phyloP scores from a whole-genome alignment of 2,329 filamentous ascomycete genomes.

The Colletotrichum sp. region DNA sequence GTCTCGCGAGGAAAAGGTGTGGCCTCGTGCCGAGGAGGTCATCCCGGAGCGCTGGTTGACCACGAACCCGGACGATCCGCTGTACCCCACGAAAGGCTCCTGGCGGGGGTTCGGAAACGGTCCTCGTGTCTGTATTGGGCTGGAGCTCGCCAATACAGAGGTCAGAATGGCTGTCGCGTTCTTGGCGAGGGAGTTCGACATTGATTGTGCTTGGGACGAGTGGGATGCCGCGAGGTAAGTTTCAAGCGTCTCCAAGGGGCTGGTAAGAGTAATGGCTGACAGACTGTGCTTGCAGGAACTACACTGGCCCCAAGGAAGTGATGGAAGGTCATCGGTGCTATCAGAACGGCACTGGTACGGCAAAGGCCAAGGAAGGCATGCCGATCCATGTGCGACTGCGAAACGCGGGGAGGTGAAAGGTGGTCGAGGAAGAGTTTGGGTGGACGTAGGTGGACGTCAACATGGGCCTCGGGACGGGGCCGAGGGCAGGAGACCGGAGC shows the following conservation, averaged over 20 bases:
- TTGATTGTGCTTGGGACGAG: slow-evolving; percentile 48
- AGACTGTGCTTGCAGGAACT: slow-evolving; percentile 18
- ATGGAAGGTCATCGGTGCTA: slow-evolving; percentile 36
- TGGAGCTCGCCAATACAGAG: slow-evolving; percentile 60
- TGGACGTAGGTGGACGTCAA: not conserved
- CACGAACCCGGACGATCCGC: slow-evolving; percentile 3
- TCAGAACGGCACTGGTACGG: slow-evolving; percentile 29
- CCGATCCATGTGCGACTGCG: slow-evolving; percentile 36
- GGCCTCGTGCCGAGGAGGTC: slow-evolving; percentile 41
- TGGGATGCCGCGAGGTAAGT: slow-evolving; percentile 34
- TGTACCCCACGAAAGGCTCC: slow-evolving; percentile 35
- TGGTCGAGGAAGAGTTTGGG: not conserved
- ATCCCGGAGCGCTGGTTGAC: slow-evolving; percentile 48
- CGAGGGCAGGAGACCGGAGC: not conserved
- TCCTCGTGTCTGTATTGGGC: slow-evolving; percentile 58
- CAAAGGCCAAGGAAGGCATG: slow-evolving; percentile 41
- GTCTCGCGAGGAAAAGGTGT: slow-evolving; percentile 36
- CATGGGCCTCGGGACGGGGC: not conserved
- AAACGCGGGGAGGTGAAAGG: not conserved
- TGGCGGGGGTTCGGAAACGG: slow-evolving; percentile 60
- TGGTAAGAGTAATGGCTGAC: not conserved
- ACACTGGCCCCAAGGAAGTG: slow-evolving; percentile 25
- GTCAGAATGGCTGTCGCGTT: slow-evolving; percentile 54
- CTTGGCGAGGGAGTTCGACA: slow-evolving; percentile 54
- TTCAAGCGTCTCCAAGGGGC: not conserved